These are phyloP conservation scores for Cyberlindnera sargentensis DNA, from an alignment of 805 yeast species.

Conservation along the genomic window DNA sequence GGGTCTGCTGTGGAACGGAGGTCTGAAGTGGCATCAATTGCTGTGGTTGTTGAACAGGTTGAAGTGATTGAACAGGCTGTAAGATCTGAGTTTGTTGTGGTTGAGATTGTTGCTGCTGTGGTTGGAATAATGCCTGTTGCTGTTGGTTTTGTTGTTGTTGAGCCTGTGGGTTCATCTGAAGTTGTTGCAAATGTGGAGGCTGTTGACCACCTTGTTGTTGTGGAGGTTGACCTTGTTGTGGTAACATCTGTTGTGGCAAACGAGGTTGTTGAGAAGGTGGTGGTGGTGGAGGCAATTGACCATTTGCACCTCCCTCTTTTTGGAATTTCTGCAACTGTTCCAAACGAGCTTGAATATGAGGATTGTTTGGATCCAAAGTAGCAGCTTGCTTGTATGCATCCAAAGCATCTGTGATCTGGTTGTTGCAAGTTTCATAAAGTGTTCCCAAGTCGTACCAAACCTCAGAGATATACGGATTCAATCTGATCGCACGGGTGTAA, in stretches of 20 bases:
- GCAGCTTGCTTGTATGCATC: slow-evolving; percentile 98
- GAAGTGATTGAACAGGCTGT: slow-evolving; percentile 9
- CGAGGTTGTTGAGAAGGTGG: slow-evolving; percentile 50
- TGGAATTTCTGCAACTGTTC: slow-evolving; percentile 74
- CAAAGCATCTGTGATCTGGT: slow-evolving; percentile 88
- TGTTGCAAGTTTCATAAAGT: slow-evolving; percentile 92
- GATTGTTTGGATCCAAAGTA: slow-evolving; percentile 87
- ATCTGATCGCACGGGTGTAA: slow-evolving; percentile 90
- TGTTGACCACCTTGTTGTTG: slow-evolving; percentile 18
- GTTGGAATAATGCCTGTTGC: slow-evolving; percentile 1
- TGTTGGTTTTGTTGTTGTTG: slow-evolving; percentile 21
- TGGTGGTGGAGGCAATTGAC: slow-evolving; percentile 54
- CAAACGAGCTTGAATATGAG: slow-evolving; percentile 88
- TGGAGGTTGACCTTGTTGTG: slow-evolving; percentile 22
- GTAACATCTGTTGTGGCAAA: slow-evolving; percentile 59
- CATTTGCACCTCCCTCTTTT: slow-evolving; percentile 56
- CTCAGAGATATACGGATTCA: slow-evolving; percentile 93
- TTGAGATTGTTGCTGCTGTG: neutral
- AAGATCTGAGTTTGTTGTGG: slow-evolving; percentile 1
- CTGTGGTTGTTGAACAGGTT: slow-evolving; percentile 2
- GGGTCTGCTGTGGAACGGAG: slow-evolving; percentile 1
- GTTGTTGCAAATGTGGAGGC: slow-evolving; percentile 18
- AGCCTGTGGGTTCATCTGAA: slow-evolving; percentile 22
- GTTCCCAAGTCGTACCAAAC: slow-evolving; percentile 99
- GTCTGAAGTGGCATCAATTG: slow-evolving; percentile 10